Base-by-base conservation (phyloP, 768 basidiomycete species). In the Gloeostereum incarnatum region DNA sequence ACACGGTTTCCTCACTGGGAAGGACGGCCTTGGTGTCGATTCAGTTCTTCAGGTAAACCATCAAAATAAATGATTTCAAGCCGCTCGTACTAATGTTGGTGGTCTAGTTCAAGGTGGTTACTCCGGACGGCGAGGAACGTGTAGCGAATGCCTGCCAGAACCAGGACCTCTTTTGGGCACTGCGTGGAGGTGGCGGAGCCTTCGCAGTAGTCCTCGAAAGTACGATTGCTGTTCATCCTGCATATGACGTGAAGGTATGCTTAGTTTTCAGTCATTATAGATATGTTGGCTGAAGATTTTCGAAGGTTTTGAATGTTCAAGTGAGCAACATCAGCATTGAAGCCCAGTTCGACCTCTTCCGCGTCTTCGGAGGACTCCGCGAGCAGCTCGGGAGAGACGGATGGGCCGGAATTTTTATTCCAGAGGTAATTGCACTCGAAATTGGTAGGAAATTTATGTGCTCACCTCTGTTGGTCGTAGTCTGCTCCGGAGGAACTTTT, bases 131-230 rank as follows among this genome's bases (percentile, higher is more conserved):
- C 1, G 32, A 50, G 21, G 43, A 55, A 37, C 54, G 58, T n/a
- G 56, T 55, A 3, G 66, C 59, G 9, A 66, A 65, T 44, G 49
- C 49, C 1, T 50, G 45, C n/a, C 53, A 64, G 35, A 59, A 70
- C 38, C n/a, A 47, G 7, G 68, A 71, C 36, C 58, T 71, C 0
- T 69, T 66, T 49, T 69, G 59, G 54, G 68, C 63, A 0, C 42
- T 71, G 9, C 51, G 64, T 8, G 69, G 69, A 8, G 66, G 67
- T 0, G 68, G 62, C 1, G 53, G 53, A 13, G 58, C 59, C 0
- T 63, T 57, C 33, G 63, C 56, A 21, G 57, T 62, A 16, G 64
- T 60, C 6, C 31, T 25, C 24, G 8, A 39, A 38, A 42, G 34
- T 10, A 30, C 40, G 11, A 27, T 27, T 14, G 26, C 26, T 8